Percentiles rank a stretch among this genome's conserved stretches.
Conservation (phyloP, 306 rosid genomes). For the Inga laurina region DNA sequence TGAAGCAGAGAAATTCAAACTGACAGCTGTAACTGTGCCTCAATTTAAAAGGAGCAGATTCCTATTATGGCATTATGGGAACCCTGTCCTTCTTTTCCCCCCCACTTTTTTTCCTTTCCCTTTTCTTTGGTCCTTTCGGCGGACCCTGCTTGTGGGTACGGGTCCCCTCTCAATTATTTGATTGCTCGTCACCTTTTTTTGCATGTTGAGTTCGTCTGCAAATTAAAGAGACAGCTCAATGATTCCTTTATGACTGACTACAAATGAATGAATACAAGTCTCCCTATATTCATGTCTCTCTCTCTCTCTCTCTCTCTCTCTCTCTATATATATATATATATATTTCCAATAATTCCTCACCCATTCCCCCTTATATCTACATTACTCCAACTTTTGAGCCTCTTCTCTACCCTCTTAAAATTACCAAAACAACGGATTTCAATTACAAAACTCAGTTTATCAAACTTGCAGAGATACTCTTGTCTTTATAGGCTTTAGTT, state of each 20-base stretch:
- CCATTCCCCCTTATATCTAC: slow-evolving; percentile 49
- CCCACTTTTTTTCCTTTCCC: background rate
- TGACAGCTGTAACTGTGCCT: background rate
- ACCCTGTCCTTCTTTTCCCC: background rate
- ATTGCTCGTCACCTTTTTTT: slow-evolving; percentile 52
- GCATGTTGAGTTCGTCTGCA: slow-evolving; percentile 27
- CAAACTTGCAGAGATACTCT: slow-evolving; percentile 53
- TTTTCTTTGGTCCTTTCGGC: background rate
- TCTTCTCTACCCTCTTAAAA: slow-evolving; percentile 26
- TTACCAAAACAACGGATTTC: slow-evolving; percentile 7
- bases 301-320: too few species aligned
- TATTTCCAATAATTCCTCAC: slow-evolving; percentile 22
- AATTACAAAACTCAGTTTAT: slow-evolving; percentile 28
- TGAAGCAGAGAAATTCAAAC: background rate
- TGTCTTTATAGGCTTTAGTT: slow-evolving; percentile 88
- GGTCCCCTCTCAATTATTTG: slow-evolving; percentile 40
- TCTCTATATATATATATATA: background rate
- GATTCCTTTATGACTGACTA: slow-evolving; percentile 55
- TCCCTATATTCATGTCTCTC: slow-evolving; percentile 28
- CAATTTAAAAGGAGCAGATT: background rate
- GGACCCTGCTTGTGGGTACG: background rate
- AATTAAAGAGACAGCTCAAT: slow-evolving; percentile 48
- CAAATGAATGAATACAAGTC: slow-evolving; percentile 62
- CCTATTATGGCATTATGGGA: slow-evolving; percentile 1
- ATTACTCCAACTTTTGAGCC: slow-evolving; percentile 37